Base-by-base conservation (phyloP, 345 rosid species). In the Xanthoceras sorbifolium region DNA sequence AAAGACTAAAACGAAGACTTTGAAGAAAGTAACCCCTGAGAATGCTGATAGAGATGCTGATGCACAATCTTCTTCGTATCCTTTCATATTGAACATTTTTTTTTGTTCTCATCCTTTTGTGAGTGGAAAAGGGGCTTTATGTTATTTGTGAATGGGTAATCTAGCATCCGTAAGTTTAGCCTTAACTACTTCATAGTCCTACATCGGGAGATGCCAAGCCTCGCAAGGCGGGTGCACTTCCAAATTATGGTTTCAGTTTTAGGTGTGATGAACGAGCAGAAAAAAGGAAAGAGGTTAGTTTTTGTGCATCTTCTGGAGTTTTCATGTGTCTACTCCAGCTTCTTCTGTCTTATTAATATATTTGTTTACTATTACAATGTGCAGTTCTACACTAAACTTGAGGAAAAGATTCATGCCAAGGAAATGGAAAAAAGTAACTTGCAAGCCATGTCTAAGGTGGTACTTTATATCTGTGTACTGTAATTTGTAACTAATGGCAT, bases 241-340 rank as follows among this genome's bases (percentile, higher is more conserved):
- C 99, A 67, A 94, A 90, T 67, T 97, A 97, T 71, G 98, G 99
- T 44, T 97, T 97, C 89, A 97, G 97, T 81, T 97, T 97, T 75
- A 91, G 82, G 87, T 97, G 99, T 81, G 94, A 89, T 82, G 97
- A 92, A 84, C 91, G 99, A 52, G 99, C 99, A 80, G 99, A 97
- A 81, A 97, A 91, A 89, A 89, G 99, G 77, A 94, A 73, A 86
- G 99, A 97, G 98, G 99, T 97, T 74, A 22, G 89, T 69, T 63
- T 42, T 82, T 79, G 8, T 54, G 59, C 40, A 54, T 65, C 71
- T 60, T 79, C 2, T 28, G 18, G 69, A 52, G 64, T 44, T 34
- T 17, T 61, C 67, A 52, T 71, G 46, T 61, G 60, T 38, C 65
- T 68, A 17, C 36, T 66, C 61, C 52, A 31, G 4, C 61, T 34